Percentiles rank a stretch among this genome's conserved stretches.
phyloP scores from a whole-genome alignment of 805 yeast genomes.

The Ogataea polymorpha region DNA sequence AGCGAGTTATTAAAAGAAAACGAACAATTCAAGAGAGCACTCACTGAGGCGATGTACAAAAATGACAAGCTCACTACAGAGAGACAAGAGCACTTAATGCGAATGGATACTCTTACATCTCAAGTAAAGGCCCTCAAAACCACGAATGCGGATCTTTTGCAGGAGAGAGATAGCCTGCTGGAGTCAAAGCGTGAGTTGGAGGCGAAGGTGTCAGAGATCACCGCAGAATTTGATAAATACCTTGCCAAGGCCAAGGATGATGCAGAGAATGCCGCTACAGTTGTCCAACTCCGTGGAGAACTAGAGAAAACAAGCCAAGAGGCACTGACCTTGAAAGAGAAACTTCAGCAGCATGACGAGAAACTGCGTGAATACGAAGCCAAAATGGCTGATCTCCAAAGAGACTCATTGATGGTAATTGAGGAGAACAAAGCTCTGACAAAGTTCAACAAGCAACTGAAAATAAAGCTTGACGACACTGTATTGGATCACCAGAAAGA shows the following conservation, averaged over 20 bases:
- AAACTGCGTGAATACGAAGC: constrained; percentile 25
- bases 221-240: constrained; percentile 39
- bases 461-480: constrained; percentile 40
- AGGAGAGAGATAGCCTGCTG: constrained; percentile 60
- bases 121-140: constrained; percentile 58
- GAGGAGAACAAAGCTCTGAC: constrained; percentile 69
- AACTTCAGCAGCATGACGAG: constrained; percentile 24
- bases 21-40: constrained; percentile 38
- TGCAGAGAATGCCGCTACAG: constrained; percentile 29
- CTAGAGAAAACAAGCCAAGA: constrained; percentile 35
- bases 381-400: constrained; percentile 39
- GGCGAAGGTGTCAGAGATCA: constrained; percentile 38
- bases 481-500: constrained; percentile 52
- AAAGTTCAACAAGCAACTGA: constrained; percentile 51
- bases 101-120: constrained; percentile 41
- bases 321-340: constrained; percentile 30
- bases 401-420: constrained; percentile 50
- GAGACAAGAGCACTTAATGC: constrained; percentile 44
- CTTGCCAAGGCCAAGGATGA: constrained; percentile 31
- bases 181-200: constrained; percentile 48
- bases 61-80: constrained; percentile 41
- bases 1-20: constrained; percentile 41
- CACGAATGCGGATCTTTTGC: constrained; percentile 56
- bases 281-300: constrained; percentile 33
- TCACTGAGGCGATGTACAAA: constrained; percentile 41